phyloP scores from a whole-genome alignment of 2,329 filamentous ascomycete genomes.

The Arthrocladium fulminans region DNA sequence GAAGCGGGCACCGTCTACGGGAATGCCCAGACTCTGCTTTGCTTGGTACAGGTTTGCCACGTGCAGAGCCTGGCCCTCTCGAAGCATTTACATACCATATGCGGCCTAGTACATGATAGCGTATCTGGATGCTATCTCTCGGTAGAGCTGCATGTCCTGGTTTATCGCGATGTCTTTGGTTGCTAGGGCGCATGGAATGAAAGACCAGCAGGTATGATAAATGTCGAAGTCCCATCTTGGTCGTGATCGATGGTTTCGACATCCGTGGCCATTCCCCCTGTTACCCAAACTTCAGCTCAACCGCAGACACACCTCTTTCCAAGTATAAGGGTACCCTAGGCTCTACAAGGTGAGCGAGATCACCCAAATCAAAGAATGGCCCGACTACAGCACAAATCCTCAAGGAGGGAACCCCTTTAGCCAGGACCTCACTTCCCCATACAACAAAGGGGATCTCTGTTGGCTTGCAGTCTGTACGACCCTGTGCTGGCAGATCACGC shows the following conservation, averaged over 20 bases:
- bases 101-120: background rate
- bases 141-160: background rate
- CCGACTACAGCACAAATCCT: constrained; percentile 14
- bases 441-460: constrained; percentile 17
- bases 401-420: constrained; percentile 15
- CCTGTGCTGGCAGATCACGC: constrained; percentile 17
- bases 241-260: background rate
- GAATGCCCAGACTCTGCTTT: background rate
- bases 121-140: background rate
- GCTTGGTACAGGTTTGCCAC: background rate
- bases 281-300: background rate
- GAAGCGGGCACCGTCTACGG: background rate
- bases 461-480: constrained; percentile 16
- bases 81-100: background rate
- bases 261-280: background rate
- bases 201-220: background rate
- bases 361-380: constrained; percentile 16
- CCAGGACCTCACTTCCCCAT: constrained; percentile 15
- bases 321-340: background rate
- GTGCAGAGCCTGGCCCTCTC: background rate
- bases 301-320: background rate
- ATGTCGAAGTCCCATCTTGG: background rate
- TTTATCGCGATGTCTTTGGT: background rate
- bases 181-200: background rate
- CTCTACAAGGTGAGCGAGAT: background rate